Evolutionary conservation across 148 eudicot species (phyloP), one percentile per base, ranked within the genome.

Genomic region (Rhododendron simsii): DNA sequence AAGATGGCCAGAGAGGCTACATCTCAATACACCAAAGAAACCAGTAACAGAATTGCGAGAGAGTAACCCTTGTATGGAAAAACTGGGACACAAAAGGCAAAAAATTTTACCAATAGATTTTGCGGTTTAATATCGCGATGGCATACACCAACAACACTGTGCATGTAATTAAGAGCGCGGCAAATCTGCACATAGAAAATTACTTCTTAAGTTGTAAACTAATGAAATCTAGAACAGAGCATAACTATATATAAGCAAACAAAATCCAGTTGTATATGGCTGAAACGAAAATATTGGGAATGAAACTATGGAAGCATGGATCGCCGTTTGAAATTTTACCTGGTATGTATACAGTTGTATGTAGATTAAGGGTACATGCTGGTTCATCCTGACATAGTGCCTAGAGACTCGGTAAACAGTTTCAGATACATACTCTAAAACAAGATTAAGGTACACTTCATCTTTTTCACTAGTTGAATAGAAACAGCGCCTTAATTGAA

Each of bases 111-210:
- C 92, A 96, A 91, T 77, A 96, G 87, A 88, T 96, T 96, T 83
- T 95, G 99, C 2, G 99, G 99, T 88, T 96, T 96, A 88, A 96
- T 96, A 86, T 96, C 99, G 75, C 99, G 96, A 86, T 96, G 99
- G 84, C 98, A 95, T 53, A 96, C 98, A 79, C 99, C 98, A 83
- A 95, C 91, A 81, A 95, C 96, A 83, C 85, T 90, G 90, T 96
- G 99, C 5, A 96, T 89, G 85, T 96, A 96, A 87, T 92, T 93
- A 23, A 96, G 94, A 13, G 98, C 88, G 3, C 99, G 98, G 41
- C 96, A 96, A 67, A 96, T 96, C 98, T 96, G 87, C 89, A 87
- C 80, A 76, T 51, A 77, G 84, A 12, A 61, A 86, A 45, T 5
- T 35, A 78, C 35, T 4, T 47, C 35, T 4, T 47, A 59, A 39